A percentile compares a stretch with the other conserved stretches of the same genome.
Conservation (phyloP, 345 rosid genomes). For the Melaleuca alternifolia region DNA sequence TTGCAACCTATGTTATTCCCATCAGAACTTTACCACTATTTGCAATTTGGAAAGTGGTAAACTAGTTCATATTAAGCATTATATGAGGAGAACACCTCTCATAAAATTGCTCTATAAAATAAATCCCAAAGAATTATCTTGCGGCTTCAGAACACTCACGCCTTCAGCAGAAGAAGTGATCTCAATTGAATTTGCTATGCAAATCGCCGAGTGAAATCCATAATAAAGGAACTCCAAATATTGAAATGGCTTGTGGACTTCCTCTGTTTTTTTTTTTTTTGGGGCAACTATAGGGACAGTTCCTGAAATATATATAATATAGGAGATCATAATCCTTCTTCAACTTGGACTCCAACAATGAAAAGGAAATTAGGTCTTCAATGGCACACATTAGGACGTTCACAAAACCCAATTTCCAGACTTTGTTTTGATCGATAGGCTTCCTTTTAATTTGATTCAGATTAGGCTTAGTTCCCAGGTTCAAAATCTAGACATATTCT, state of each 20-base stretch:
- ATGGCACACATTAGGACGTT: not conserved
- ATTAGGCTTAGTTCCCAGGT: not conserved
- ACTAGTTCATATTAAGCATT: not conserved
- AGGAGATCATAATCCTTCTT: not conserved
- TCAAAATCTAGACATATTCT: not conserved
- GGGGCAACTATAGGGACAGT: not conserved
- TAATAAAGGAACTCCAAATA: not conserved
- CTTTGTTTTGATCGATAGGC: not conserved
- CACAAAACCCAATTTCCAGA: not conserved
- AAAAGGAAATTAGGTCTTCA: not conserved
- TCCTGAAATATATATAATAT: not conserved
- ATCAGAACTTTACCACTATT: not conserved
- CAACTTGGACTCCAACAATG: not conserved
- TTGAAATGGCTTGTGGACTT: not conserved
- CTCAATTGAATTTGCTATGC: not conserved
- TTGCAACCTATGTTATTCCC: not conserved
- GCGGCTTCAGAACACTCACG: not conserved
- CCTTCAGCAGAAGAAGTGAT: not conserved
- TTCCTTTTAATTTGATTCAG: not conserved
- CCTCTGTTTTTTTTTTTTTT: too few species aligned
- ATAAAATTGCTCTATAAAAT: not conserved
- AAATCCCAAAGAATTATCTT: not conserved
- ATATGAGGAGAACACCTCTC: not conserved
- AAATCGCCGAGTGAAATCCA: not conserved
- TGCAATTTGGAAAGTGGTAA: not conserved